A percentile compares a stretch with the other conserved stretches of the same genome.
phyloP scores from a whole-genome alignment of 257 asterid genomes.

The Cordia subcordata region DNA sequence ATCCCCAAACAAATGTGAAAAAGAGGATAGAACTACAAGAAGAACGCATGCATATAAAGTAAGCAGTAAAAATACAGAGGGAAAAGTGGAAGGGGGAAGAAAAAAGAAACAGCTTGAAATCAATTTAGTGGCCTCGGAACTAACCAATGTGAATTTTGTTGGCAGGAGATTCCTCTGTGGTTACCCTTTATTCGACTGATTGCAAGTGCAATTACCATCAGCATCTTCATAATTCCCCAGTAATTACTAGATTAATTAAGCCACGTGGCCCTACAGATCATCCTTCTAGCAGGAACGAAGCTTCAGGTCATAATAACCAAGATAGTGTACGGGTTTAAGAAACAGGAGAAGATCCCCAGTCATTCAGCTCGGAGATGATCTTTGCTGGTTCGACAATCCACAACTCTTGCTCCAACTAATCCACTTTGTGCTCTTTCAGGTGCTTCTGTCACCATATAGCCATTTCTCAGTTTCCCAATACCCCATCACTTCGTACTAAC shows the following conservation, averaged over 20 bases:
- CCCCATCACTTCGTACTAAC: neutral
- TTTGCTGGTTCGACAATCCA: constrained; percentile 70
- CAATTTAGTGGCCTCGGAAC: neutral
- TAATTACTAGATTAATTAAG: neutral
- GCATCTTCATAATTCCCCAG: no score
- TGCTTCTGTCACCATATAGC: constrained; percentile 10
- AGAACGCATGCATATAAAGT: no score
- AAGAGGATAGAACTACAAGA: no score
- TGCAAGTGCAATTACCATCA: neutral
- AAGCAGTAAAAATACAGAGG: no score
- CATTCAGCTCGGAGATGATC: constrained; percentile 57
- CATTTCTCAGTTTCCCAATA: neutral
- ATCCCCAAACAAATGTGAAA: no score
- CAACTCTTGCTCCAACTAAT: constrained; percentile 49
- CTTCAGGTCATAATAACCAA: constrained; percentile 60
- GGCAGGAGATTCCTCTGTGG: constrained; percentile 1
- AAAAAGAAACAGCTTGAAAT: neutral
- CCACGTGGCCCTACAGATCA: constrained; percentile 33
- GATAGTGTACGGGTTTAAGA: constrained; percentile 54
- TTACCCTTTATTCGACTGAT: neutral
- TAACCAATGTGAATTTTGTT: neutral
- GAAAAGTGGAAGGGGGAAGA: no score
- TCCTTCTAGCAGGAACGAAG: constrained; percentile 56
- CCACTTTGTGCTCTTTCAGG: constrained; percentile 64
- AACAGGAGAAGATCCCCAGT: constrained; percentile 53